Percentiles rank a stretch among this genome's conserved stretches.
Evolutionary conservation across 371 early-diverging fungal genomes (phyloP).

Genomic region (Blakeslea trispora): DNA sequence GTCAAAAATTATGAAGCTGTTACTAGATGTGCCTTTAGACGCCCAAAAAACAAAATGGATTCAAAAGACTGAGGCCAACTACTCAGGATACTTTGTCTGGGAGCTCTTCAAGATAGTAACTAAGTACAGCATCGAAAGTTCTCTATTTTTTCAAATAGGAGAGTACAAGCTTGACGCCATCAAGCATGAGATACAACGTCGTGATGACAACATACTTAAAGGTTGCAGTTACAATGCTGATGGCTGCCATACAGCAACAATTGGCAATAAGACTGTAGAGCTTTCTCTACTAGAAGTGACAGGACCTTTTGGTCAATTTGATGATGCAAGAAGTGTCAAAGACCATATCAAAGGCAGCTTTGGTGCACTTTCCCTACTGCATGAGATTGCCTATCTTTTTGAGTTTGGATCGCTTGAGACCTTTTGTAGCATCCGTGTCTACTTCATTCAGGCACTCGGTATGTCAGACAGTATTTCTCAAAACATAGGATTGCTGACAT

Average conservation of each 20-base stretch:
- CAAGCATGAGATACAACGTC: conserved; percentile 6
- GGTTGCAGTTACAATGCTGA: conserved; percentile 8
- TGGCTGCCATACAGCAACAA: background rate
- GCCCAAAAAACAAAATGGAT: conserved; percentile 7
- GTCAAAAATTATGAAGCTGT: conserved; percentile 8
- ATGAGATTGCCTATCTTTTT: conserved; percentile 7
- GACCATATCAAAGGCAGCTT: conserved; percentile 11
- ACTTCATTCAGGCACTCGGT: conserved; percentile 12
- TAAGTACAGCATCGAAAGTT: background rate
- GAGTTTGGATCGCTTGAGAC: conserved; percentile 9
- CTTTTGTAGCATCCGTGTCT: conserved; percentile 6
- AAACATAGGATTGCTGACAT: conserved; percentile 8
- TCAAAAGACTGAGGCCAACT: conserved; percentile 9
- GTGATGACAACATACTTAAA: conserved; percentile 6
- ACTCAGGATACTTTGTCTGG: conserved; percentile 8
- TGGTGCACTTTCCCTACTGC: conserved; percentile 2
- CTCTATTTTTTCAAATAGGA: conserved; percentile 10
- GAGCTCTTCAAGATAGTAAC: conserved; percentile 6
- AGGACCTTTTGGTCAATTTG: conserved; percentile 3
- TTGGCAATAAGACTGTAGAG: conserved; percentile 2
- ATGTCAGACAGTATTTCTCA: conserved; percentile 14
- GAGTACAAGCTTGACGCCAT: conserved; percentile 13
- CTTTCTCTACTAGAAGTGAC: conserved; percentile 6
- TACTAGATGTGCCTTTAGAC: conserved; percentile 5
- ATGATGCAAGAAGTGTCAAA: conserved; percentile 3